A percentile compares a stretch with the other conserved stretches of the same genome.
These are phyloP conservation scores for Fusarium subglutinans DNA, from an alignment of 2,329 filamentous ascomycete species.

Conservation along the genomic window DNA sequence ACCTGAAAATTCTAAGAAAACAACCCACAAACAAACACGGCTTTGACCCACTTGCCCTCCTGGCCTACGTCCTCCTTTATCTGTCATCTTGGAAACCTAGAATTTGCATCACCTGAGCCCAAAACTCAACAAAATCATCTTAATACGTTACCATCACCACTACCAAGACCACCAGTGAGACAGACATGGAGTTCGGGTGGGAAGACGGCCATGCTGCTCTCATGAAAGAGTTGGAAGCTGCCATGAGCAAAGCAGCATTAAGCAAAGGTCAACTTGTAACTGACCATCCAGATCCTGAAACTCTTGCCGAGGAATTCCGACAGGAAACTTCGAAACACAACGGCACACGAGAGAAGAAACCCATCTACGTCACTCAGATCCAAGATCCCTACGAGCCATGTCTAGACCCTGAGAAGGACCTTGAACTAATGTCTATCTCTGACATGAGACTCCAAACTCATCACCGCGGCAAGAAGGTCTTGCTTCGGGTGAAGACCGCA, in stretches of 20 bases:
- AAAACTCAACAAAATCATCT: neutral
- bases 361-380: neutral
- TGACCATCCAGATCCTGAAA: neutral
- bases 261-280: constrained; percentile 11
- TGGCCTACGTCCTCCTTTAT: no score
- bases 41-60: neutral
- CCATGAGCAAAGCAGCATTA: neutral
- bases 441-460: constrained; percentile 26
- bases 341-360: neutral
- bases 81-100: neutral
- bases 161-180: neutral
- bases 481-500: constrained; percentile 34
- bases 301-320: neutral
- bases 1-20: neutral
- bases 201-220: neutral
- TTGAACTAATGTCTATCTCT: constrained; percentile 1
- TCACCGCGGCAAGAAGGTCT: constrained; percentile 24
- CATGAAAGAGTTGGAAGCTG: neutral
- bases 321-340: neutral
- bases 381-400: constrained; percentile 9
- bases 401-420: neutral
- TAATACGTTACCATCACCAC: neutral
- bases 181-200: neutral
- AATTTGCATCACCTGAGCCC: neutral
- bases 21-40: no score